Base-by-base conservation (phyloP, 257 asterid species). In the Gentiana macrophylla region DNA sequence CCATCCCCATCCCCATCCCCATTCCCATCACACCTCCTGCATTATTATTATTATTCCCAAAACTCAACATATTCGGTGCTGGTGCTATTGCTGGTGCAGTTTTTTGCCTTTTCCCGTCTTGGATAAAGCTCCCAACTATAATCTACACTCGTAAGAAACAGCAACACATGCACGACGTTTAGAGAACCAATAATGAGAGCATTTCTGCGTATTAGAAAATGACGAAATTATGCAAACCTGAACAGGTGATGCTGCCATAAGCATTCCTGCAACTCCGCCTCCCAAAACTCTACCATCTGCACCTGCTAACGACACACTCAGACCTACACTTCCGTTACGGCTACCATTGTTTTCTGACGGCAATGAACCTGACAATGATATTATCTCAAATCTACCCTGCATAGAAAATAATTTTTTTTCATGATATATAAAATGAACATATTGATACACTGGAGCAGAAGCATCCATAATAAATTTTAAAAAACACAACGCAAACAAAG, bases 51-150 rank as follows among this genome's bases (percentile, higher is more conserved):
- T 24, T 24, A 24, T 24, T 24, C 38, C 84, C 83, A 47, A 86
- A 89, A 55, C 67, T 77, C 74, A 80, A 56, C 84, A 80, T 77
- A 57, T 75, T 68, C 6, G 94, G 53, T 54, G 82, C 57, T 47
- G 77, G 70, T 5, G 76, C 53, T 0, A 86, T 61, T 37, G 84
- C 51, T 6, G 68, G 37, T 13, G 55, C 74, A 8, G 67, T 50
- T 56, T 86, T 90, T 5, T 83, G 52, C 57, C 74, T 80, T 60
- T 84, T 90, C 32, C 81, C 95, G n/a, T 86, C 91, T 4, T 87
- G 86, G 64, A 84, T 74, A 76, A 86, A 90, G 82, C 96, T 90
- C 50, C 97, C 97, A 0, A 88, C 95, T 1, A 88, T 72, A 50
- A 88, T 80, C 94, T 88, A 24, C 24, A 24, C 24, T 24, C 24